A percentile compares a stretch with the other conserved stretches of the same genome.
These are phyloP conservation scores for Neurospora tetraspora DNA, from an alignment of 495 filamentous ascomycete species.

Conservation along the genomic window DNA sequence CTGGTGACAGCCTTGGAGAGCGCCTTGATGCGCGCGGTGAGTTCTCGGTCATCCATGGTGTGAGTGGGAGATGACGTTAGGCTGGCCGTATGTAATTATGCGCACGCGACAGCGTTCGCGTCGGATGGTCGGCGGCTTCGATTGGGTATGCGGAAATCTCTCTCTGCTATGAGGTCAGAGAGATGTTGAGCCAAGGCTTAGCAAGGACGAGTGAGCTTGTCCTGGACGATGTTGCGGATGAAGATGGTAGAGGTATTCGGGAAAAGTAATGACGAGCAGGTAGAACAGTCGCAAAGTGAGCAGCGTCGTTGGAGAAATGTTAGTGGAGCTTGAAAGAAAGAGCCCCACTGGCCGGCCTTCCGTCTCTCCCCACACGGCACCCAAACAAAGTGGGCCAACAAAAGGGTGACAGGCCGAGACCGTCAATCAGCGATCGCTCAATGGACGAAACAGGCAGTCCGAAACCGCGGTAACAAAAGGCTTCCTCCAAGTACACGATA, in stretches of 20 bases:
- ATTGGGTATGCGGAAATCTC: not conserved
- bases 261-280: not conserved
- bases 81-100: not conserved
- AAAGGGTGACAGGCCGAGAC: not conserved
- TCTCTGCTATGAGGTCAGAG: not conserved
- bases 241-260: not conserved
- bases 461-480: not conserved
- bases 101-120: not conserved
- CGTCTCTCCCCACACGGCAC: not conserved
- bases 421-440: not conserved
- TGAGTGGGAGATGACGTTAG: not conserved
- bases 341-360: not conserved
- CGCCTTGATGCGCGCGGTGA: slow-evolving; percentile 59
- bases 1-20: slow-evolving; percentile 67
- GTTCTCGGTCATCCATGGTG: slow-evolving; percentile 71
- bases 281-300: not conserved
- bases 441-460: not conserved
- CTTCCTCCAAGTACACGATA: not conserved
- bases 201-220: not conserved
- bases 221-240: not conserved
- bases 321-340: not conserved
- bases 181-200: not conserved
- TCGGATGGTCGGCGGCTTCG: not conserved
- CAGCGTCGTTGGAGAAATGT: not conserved
- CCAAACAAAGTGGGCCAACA: not conserved